These are phyloP conservation scores for Trametes cinnabarina DNA, from an alignment of 768 basidiomycete species.

Conservation along the genomic window DNA sequence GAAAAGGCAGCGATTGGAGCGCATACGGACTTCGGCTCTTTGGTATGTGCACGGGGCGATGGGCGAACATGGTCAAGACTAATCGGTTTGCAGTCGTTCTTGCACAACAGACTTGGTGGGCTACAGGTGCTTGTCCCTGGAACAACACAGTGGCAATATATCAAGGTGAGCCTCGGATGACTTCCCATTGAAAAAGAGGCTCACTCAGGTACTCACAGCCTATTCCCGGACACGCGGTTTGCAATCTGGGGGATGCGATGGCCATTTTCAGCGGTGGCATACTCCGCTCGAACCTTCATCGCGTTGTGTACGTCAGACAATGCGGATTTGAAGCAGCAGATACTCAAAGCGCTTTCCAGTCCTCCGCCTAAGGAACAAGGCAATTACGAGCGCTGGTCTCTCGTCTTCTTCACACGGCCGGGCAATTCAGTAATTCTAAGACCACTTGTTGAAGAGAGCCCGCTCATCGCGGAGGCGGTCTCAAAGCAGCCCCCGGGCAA, in stretches of 20 bases:
- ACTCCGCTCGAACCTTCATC: conserved; percentile 63
- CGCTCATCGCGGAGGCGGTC: conserved; percentile 44
- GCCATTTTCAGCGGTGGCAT: conserved; percentile 63
- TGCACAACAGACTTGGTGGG: conserved; percentile 69
- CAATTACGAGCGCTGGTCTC: conserved; percentile 57
- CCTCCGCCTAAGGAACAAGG: conserved; percentile 59
- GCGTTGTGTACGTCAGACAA: conserved; percentile 46
- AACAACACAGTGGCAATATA: conserved; percentile 61
- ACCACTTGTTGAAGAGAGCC: conserved; percentile 51
- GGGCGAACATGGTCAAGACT: background rate
- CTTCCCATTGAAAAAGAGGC: conserved; percentile 19
- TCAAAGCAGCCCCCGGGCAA: conserved; percentile 32
- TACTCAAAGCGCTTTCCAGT: background rate
- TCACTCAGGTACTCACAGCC: conserved; percentile 20
- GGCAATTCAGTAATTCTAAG: conserved; percentile 50
- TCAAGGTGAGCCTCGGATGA: conserved; percentile 45
- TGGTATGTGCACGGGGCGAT: conserved; percentile 9
- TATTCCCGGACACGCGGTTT: conserved; percentile 33
- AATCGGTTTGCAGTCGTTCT: conserved; percentile 47
- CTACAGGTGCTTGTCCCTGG: conserved; percentile 67
- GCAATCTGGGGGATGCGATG: conserved; percentile 53
- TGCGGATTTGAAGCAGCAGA: background rate
- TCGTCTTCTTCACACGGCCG: conserved; percentile 69
- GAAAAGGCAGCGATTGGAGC: conserved; percentile 31
- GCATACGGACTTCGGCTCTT: conserved; percentile 37